Evolutionary conservation across 73 alveolate genomes (phyloP), one percentile per base, ranked within the genome.

Genomic region (Breviolum minutum): DNA sequence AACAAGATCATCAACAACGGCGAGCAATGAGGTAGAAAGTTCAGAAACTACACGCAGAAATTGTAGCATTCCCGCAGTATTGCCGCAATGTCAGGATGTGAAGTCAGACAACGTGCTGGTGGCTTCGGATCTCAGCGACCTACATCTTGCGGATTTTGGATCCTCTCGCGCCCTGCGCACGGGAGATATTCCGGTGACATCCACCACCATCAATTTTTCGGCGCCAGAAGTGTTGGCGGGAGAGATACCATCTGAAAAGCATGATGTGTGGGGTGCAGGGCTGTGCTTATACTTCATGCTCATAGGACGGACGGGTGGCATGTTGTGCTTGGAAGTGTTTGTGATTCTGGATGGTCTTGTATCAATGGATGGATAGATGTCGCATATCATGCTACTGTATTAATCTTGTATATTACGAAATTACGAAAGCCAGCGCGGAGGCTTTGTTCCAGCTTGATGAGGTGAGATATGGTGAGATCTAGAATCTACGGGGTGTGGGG

Each of bases 221-320:
- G 94, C 94, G n/a, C 94, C 94, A 63, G 94, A 86, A 27, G 94
- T 86, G 29, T 29, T 86, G 63, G 94, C 81, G 13, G 94, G 94
- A 17, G 94, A 86, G 79, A 63, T 14, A 24, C 94, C 94, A 5
- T 62, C 94, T 11, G 94, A 86, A 63, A 86, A 86, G 64, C 94
- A 86, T 63, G 94, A 86, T 27, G 63, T 86, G 26, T 83, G 92
- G 92, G 92, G 92, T 6, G 92, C 92, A 61, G 92, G 92, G 24
- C 76, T 83, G 24, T 83, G 92, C 92, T 54, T 83, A n/a, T 61
- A 83, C 73, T 83, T 24, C 76, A 83, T 83, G 92, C 92, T 83
- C 16, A 22, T 62, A 83, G 92, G 92, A 54, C 54, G 0, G 74
- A 66, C 24, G 10, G 32, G 40, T 17, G 54, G 54, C 54, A 40